Percentiles rank a stretch among this genome's conserved stretches.
These are phyloP conservation scores for Thalassia testudinum DNA, from an alignment of 116 monocot species.

Conservation along the genomic window DNA sequence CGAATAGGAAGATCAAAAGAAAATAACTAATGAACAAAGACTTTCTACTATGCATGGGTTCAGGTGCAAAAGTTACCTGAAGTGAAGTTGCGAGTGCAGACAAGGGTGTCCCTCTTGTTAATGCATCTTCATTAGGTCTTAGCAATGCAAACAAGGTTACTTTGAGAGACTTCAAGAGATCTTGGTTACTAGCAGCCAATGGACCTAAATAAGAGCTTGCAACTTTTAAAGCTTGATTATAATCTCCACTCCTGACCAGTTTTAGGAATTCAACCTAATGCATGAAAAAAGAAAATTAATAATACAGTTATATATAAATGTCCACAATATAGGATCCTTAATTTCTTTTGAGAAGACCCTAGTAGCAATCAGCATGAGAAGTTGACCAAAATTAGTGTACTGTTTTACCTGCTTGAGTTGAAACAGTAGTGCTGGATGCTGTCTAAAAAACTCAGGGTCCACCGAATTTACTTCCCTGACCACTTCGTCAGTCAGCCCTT, in stretches of 20 bases:
- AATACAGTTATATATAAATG: no score
- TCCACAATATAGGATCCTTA: no score
- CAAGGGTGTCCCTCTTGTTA: slow-evolving; percentile 29
- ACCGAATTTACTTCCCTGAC: slow-evolving; percentile 77
- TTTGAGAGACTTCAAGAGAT: slow-evolving; percentile 70
- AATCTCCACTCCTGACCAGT: slow-evolving; percentile 54
- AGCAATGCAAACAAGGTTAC: slow-evolving; percentile 71
- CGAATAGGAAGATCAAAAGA: no score
- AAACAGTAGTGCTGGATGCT: slow-evolving; percentile 62
- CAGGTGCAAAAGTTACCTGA: slow-evolving; percentile 23
- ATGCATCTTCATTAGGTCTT: slow-evolving; percentile 43
- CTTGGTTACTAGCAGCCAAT: slow-evolving; percentile 49
- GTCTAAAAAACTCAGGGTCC: slow-evolving; percentile 76
- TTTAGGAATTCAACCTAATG: slow-evolving; percentile 79
- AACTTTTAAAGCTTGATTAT: slow-evolving; percentile 52
- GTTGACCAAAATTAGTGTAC: no score
- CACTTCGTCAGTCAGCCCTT: slow-evolving; percentile 77
- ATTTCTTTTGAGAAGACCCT: no score
- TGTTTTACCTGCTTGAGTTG: slow-evolving; percentile 77
- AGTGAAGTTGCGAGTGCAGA: slow-evolving; percentile 55
- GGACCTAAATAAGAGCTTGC: slow-evolving; percentile 79
- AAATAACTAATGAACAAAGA: no score
- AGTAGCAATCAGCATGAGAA: no score
- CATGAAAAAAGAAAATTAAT: no score
- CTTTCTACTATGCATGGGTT: no score